A percentile compares a stretch with the other conserved stretches of the same genome.
Evolutionary conservation across 164 flowering plant genomes (phyloP).

Genomic region (Stephania yunnanensis): DNA sequence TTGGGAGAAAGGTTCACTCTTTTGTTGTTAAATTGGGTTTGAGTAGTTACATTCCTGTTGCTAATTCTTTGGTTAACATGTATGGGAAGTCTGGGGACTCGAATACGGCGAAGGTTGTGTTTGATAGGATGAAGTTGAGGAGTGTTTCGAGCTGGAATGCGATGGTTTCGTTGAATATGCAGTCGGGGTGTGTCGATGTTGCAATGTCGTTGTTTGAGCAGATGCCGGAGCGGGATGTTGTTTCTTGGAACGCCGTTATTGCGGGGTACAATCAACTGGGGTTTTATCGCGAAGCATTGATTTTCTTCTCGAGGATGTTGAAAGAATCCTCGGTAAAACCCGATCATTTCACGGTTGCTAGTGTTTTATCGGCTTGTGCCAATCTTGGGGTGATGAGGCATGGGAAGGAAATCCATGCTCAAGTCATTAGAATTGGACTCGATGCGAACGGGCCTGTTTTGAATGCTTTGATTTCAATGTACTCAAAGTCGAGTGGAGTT

Average conservation of each 20-base stretch:
- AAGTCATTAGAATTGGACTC: constrained; percentile 35
- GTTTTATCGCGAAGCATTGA: constrained; percentile 20
- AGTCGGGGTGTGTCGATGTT: constrained; percentile 41
- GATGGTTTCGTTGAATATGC: constrained; percentile 58
- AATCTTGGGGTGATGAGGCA: constrained; percentile 23
- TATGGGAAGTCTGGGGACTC: constrained; percentile 69
- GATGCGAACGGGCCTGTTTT: constrained; percentile 39
- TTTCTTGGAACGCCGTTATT: constrained; percentile 32
- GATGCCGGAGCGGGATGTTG: constrained; percentile 24
- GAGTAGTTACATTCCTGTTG: constrained; percentile 44
- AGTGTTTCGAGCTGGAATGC: constrained; percentile 56
- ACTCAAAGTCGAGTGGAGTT: constrained; percentile 65
- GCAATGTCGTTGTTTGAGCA: constrained; percentile 54
- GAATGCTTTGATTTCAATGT: constrained; percentile 81
- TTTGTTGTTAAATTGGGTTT: constrained; percentile 64
- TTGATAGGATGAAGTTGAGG: constrained; percentile 47
- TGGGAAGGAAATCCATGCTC: constrained; percentile 31
- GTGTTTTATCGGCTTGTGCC: constrained; percentile 50
- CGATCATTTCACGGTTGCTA: constrained; percentile 28
- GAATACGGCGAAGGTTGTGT: constrained; percentile 42
- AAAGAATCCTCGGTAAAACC: constrained; percentile 16
- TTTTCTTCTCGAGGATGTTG: constrained; percentile 22
- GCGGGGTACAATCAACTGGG: constrained; percentile 28
- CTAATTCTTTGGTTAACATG: constrained; percentile 81
- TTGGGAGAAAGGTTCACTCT: constrained; percentile 67